These are phyloP conservation scores for Pogostemon cablin DNA, from an alignment of 257 asterid genomes.

Conservation along the genomic window DNA sequence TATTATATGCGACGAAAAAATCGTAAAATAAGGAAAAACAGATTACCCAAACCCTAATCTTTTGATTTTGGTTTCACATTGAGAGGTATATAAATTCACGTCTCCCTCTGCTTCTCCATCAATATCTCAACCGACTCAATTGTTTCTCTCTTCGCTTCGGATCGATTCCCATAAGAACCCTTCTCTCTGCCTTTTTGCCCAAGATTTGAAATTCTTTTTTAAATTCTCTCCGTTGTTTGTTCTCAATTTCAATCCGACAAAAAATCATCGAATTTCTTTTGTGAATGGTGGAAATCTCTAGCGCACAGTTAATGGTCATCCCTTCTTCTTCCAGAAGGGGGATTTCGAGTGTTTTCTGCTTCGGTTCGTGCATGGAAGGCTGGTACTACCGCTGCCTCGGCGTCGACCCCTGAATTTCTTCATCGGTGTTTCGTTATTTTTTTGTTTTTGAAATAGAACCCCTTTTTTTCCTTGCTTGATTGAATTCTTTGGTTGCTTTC, in stretches of 20 bases:
- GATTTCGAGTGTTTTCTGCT: conserved; percentile 61
- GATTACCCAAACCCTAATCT: conserved; percentile 34
- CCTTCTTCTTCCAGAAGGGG: conserved; percentile 71
- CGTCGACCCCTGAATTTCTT: conserved; percentile 63
- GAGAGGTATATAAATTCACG: conserved; percentile 30
- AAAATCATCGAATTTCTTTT: conserved; percentile 28
- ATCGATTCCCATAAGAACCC: neutral
- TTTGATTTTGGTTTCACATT: conserved; percentile 14
- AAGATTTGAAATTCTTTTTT: neutral
- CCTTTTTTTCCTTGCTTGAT: neutral
- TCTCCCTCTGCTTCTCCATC: conserved; percentile 23
- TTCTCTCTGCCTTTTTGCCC: conserved; percentile 5
- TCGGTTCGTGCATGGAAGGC: conserved; percentile 90
- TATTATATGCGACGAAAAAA: no score
- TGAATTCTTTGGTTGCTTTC: conserved; percentile 32
- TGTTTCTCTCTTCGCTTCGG: neutral
- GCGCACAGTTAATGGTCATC: conserved; percentile 69
- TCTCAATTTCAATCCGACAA: neutral
- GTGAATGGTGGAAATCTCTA: conserved; percentile 83
- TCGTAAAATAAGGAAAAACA: neutral
- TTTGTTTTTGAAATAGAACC: neutral
- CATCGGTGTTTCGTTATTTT: neutral
- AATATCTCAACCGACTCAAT: conserved; percentile 17
- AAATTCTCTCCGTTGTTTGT: conserved; percentile 4
- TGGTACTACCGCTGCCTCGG: conserved; percentile 98